These are phyloP conservation scores for Mytilinidion resinicola DNA, from an alignment of 495 filamentous ascomycete species.

Conservation along the genomic window DNA sequence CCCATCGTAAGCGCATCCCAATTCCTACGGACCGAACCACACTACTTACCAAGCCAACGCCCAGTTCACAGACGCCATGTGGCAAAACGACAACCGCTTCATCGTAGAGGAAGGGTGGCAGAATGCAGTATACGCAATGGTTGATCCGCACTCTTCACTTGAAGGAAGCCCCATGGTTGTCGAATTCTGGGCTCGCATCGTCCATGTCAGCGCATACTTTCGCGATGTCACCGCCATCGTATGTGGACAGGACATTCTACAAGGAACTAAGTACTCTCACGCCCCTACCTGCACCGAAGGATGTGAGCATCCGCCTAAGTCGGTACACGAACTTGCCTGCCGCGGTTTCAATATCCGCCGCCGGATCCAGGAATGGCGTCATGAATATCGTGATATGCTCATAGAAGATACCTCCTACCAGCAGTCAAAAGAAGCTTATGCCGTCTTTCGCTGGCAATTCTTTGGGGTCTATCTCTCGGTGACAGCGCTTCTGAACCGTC, in stretches of 20 bases:
- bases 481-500: not conserved
- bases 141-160: constrained; percentile 14
- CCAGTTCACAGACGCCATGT: not conserved
- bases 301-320: no score
- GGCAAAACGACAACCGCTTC: not conserved
- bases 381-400: not conserved
- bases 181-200: constrained; percentile 26
- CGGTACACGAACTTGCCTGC: not conserved
- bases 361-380: not conserved
- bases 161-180: constrained; percentile 29
- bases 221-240: not conserved
- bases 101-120: constrained; percentile 23
- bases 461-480: not conserved
- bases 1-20: constrained; percentile 31
- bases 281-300: not conserved
- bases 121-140: constrained; percentile 22
- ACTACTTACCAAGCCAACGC: not conserved
- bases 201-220: not conserved
- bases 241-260: not conserved
- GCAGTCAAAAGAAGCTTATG: not conserved
- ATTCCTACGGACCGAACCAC: constrained; percentile 24
- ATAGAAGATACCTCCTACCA: not conserved
- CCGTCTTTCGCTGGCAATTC: not conserved
- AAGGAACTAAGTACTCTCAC: not conserved
- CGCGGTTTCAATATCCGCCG: not conserved